Evolutionary conservation across 257 asterid genomes (phyloP).

Genomic region (Solanum pinnatisectum): DNA sequence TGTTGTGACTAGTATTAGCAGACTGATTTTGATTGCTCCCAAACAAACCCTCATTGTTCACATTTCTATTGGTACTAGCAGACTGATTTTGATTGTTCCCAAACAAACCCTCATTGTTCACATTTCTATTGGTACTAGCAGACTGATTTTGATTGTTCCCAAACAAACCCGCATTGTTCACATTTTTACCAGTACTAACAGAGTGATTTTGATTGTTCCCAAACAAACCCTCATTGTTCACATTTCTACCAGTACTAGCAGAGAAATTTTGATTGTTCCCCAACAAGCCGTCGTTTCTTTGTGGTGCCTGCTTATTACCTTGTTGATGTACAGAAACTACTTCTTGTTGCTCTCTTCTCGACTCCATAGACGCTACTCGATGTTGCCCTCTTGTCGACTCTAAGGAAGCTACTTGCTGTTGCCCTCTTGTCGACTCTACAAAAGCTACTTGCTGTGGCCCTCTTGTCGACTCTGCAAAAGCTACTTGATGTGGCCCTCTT

Average conservation of each 20-base stretch:
- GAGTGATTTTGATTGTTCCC: conserved; percentile 3
- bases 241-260: conserved; percentile 12
- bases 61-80: conserved; percentile 12
- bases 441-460: neutral
- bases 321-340: neutral
- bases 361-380: neutral
- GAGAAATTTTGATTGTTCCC: conserved; percentile 4
- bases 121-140: conserved; percentile 11
- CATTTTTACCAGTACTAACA: neutral
- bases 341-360: neutral
- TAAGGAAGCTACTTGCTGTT: conserved; percentile 19
- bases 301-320: neutral
- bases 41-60: neutral
- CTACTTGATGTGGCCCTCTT: neutral
- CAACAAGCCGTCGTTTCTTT: neutral
- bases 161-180: neutral
- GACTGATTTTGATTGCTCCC: conserved; percentile 2
- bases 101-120: neutral
- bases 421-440: conserved; percentile 8
- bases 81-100: conserved; percentile 7
- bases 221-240: conserved; percentile 1
- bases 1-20: neutral
- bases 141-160: conserved; percentile 3
- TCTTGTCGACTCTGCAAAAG: neutral
- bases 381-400: neutral